Conservation (phyloP, 2,329 filamentous ascomycete genomes). For the Beauveria brongniartii region DNA sequence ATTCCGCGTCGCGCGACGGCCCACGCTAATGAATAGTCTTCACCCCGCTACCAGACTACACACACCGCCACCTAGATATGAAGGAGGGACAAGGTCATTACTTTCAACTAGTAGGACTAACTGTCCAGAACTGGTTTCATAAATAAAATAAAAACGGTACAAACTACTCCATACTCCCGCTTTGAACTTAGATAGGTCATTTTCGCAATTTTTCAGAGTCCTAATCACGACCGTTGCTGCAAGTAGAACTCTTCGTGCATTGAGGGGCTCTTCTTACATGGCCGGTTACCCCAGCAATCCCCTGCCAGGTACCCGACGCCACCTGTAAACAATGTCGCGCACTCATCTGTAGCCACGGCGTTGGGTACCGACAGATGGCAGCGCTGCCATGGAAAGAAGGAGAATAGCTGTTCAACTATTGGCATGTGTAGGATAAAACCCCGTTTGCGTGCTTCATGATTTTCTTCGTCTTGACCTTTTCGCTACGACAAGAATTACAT, state of each 20-base stretch:
- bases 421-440: neutral
- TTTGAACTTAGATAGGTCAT: too few relatives aligned
- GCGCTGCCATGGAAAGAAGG: neutral
- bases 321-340: neutral
- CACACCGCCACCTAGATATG: neutral
- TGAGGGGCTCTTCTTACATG: neutral
- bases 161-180: too few relatives aligned
- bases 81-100: neutral
- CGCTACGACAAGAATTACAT: neutral
- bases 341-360: neutral
- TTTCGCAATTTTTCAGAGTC: too few relatives aligned
- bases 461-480: neutral
- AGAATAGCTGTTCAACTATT: too few relatives aligned
- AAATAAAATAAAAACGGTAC: too few relatives aligned
- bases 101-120: too few relatives aligned
- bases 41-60: neutral
- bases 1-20: neutral
- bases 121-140: too few relatives aligned
- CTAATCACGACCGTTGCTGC: neutral
- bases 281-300: slow-evolving; percentile 10
- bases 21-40: neutral
- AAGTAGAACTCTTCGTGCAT: neutral
- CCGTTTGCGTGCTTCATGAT: neutral
- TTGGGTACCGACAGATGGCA: neutral
- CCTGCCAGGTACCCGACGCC: neutral